Base-by-base conservation (phyloP, 176 grass and related monocot species). In the Elaeis guineensis region DNA sequence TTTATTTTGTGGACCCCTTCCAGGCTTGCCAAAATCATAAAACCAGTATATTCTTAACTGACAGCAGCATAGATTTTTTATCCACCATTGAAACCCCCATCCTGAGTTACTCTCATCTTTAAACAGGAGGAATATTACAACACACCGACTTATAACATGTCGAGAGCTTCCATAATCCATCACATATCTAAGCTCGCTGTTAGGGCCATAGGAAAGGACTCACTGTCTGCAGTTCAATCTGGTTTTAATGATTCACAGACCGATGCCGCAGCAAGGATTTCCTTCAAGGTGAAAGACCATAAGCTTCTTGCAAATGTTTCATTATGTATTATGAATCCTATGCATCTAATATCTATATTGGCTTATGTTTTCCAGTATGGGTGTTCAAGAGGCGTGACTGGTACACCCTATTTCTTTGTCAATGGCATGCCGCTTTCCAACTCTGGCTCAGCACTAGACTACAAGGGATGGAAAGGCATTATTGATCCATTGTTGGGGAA, bases 101-200 rank as follows among this genome's bases (percentile, higher is more conserved):
- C 2, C 35, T 19, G 1, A 20, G 55, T 52, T 51, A 35, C 32
- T 21, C 21, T 17, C 2, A 21, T 11, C 25, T 63, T 17, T 23
- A 75, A 59, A 53, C 83, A 97, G 92, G 92, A 90, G 57, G 64
- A 73, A 15, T 97, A 85, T 65, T 97, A 97, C 55, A 88, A 85
- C 72, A 54, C 24, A 17, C 87, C 92, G 25, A 97, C 92, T 21
- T 97, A 88, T 61, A 20, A 4, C 4, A 69, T 77, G 62, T 28
- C 92, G 14, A 97, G 78, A 55, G 83, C 65, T n/a, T 54, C 69
- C 0, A 62, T 90, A 39, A 67, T 70, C 3, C 25, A 61, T 4
- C 62, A 83, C 62, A 55, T 96, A 57, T 62, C 78, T 2, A 82
- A 68, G 2, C 71, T 96, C 3, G 92, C 89, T 5, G 16, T 39